Base-by-base conservation (phyloP, 495 filamentous ascomycete species). In the Evansstolkia leycettana region DNA sequence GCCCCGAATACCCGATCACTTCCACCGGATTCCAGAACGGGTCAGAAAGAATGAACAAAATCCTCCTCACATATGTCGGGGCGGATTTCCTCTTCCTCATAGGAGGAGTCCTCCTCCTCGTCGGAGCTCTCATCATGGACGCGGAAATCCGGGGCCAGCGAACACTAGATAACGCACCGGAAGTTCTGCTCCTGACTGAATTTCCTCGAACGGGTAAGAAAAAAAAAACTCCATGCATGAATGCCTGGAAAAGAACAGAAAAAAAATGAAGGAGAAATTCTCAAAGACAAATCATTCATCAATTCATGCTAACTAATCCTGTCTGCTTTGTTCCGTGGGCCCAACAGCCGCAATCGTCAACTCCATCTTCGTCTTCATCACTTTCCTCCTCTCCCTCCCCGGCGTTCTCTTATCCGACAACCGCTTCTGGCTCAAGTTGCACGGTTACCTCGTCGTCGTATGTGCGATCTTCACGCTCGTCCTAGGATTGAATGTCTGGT, bases 321-420 rank as follows among this genome's bases (percentile, higher is more conserved):
- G n/a, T n/a, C n/a, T n/a, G n/a, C n/a, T n/a, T n/a, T n/a, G n/a
- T n/a, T n/a, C n/a, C n/a, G n/a, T n/a, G n/a, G n/a, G n/a, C n/a
- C n/a, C n/a, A n/a, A n/a, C n/a, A 76, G 81, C 73, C 11, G 76
- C 72, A 5, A 71, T 84, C 31, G 73, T 66, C 34, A 84, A 84
- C 47, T 65, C 76, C 12, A 62, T 75, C 46, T 55, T 84, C 40
- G 70, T 76, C 36, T 67, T 84, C 38, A 57, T 75, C 31, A 72
- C 58, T 16, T 64, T 65, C 52, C 27, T 58, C 10, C 35, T 61
- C 24, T 57, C 56, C 8, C 28, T 65, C 5, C 58, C 58, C 3
- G 57, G 50, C 8, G 31, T 64, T 27, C 44, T 54, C 14, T 39
- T 63, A 9, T 50, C 50, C 3, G 36, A 37, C 29, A 61, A 57